Evolutionary conservation across 2,329 filamentous ascomycete genomes (phyloP).

Genomic region (Botrytis cinerea): DNA sequence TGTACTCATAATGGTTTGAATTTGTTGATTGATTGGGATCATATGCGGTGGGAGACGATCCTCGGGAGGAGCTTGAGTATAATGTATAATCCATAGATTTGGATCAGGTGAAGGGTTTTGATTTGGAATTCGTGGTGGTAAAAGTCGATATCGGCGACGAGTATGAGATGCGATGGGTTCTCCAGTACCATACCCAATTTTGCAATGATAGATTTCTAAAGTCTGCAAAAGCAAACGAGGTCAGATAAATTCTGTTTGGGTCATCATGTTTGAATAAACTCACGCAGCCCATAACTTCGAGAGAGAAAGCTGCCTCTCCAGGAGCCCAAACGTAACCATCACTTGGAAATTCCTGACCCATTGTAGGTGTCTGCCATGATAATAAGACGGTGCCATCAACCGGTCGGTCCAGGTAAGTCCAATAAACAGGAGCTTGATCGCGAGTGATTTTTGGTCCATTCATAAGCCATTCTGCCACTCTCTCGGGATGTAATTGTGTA

Average conservation of each 20-base stretch:
- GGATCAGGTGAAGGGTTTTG: conserved; percentile 74
- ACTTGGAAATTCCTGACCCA: conserved; percentile 75
- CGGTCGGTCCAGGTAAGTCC: conserved; percentile 86
- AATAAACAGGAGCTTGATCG: conserved; percentile 83
- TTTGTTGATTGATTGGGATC: conserved; percentile 64
- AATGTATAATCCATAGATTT: conserved; percentile 89
- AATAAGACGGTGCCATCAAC: conserved; percentile 80
- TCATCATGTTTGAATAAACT: conserved; percentile 35
- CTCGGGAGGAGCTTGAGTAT: conserved; percentile 72
- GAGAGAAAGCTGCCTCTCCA: conserved; percentile 73
- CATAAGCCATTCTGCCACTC: conserved; percentile 81
- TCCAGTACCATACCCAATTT: conserved; percentile 74
- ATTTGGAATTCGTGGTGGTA: conserved; percentile 68
- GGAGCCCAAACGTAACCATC: conserved; percentile 93
- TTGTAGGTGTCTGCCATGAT: conserved; percentile 81
- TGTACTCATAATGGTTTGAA: conserved; percentile 61
- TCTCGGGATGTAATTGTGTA: conserved; percentile 65
- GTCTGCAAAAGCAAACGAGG: conserved; percentile 53
- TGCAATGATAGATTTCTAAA: conserved; percentile 85
- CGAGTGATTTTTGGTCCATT: conserved; percentile 83
- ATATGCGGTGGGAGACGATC: conserved; percentile 71
- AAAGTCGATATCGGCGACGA: conserved; percentile 82
- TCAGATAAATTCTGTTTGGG: conserved; percentile 24
- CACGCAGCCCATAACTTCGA: conserved; percentile 71
- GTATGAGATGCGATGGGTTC: conserved; percentile 76